Percentiles rank a stretch among this genome's conserved stretches.
These are phyloP conservation scores for Cladophialophora chaetospira DNA, from an alignment of 2,329 filamentous ascomycete genomes.

Conservation along the genomic window DNA sequence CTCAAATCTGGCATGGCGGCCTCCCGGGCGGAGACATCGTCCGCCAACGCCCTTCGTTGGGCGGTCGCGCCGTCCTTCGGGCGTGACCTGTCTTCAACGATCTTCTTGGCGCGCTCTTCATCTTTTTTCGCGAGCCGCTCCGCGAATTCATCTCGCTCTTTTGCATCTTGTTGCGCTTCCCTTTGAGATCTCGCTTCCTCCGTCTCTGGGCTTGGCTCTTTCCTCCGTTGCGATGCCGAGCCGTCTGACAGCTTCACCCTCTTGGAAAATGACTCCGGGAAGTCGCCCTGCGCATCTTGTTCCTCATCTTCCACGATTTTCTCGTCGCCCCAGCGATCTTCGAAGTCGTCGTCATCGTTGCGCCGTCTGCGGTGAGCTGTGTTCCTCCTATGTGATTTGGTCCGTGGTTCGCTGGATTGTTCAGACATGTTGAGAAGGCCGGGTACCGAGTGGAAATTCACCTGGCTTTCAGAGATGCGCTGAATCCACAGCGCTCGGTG, in stretches of 20 bases:
- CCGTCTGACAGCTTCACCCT: constrained; percentile 67
- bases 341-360: constrained; percentile 56
- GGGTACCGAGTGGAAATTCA: constrained; percentile 11
- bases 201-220: constrained; percentile 35
- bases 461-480: constrained; percentile 4
- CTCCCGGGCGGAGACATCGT: constrained; percentile 66
- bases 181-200: constrained; percentile 62
- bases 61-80: constrained; percentile 61
- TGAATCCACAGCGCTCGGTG: background rate
- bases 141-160: constrained; percentile 79
- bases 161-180: constrained; percentile 66
- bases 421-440: constrained; percentile 23
- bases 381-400: constrained; percentile 24
- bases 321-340: constrained; percentile 82
- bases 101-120: constrained; percentile 68
- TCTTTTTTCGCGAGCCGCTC: constrained; percentile 73
- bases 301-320: constrained; percentile 57
- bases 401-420: constrained; percentile 24
- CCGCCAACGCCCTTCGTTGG: constrained; percentile 63
- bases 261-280: constrained; percentile 70
- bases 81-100: constrained; percentile 61
- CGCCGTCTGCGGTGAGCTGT: constrained; percentile 24
- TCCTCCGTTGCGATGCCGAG: constrained; percentile 35
- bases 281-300: constrained; percentile 59
- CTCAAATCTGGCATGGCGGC: constrained; percentile 79